Conservation (phyloP, 805 yeast species). For the Kazachstania psychrophila region DNA sequence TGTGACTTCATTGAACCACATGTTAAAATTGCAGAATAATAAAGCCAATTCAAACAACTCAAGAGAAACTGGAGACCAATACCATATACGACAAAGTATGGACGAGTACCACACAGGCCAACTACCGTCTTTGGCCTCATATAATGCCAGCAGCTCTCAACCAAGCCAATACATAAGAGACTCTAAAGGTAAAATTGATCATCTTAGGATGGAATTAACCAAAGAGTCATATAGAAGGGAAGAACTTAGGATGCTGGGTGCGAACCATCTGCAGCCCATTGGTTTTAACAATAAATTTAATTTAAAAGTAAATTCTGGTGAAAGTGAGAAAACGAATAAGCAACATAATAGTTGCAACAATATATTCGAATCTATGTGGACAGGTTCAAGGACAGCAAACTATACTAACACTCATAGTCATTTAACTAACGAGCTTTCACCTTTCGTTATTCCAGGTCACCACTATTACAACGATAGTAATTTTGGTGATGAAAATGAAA, state of each 20-base stretch:
- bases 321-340: background rate
- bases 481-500: background rate
- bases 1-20: too few species aligned
- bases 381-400: too few species aligned
- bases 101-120: background rate
- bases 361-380: background rate
- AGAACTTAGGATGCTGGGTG: constrained; percentile 35
- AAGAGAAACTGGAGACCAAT: too few species aligned
- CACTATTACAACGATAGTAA: constrained; percentile 1
- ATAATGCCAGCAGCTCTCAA: background rate
- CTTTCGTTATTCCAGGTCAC: background rate
- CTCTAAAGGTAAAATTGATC: background rate
- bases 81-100: background rate
- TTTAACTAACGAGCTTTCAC: background rate
- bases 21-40: too few species aligned
- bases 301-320: too few species aligned
- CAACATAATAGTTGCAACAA: too few species aligned
- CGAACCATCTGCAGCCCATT: constrained; percentile 43
- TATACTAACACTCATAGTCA: too few species aligned
- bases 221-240: background rate
- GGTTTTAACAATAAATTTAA: constrained; percentile 38
- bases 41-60: too few species aligned
- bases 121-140: background rate
- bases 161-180: background rate
- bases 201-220: background rate